Evolutionary conservation across 768 basidiomycete species (phyloP), one percentile per base, ranked within the genome.

Genomic region (Cystoderma amianthinum): DNA sequence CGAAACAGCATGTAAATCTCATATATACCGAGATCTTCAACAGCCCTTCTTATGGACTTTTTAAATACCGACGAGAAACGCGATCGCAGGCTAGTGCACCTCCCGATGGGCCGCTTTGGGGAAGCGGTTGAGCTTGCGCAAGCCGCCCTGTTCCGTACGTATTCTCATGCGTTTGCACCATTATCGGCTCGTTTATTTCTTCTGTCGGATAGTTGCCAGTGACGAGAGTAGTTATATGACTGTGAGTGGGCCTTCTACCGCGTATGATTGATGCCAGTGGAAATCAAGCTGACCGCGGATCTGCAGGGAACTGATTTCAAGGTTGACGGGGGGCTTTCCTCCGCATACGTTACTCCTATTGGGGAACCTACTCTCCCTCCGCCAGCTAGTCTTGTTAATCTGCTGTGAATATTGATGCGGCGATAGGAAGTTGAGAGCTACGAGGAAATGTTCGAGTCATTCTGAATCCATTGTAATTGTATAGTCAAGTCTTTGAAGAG

Each of bases 11-110:
- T 12, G 11, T 30, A 41, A 22, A 32, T n/a, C n/a, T 18, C n/a
- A 23, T n/a, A 20, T 12, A 32, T 20, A 25, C 12, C 19, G 19
- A 44, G 37, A 48, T 41, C 15, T 44, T 42, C 36, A 48, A 44
- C 56, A 94, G 91, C 94, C 28, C 80, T 99, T 35, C 73, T 99
- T 20, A 99, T 99, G 96, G 85, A 98, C 62, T 99, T 95, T 75
- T 77, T 99, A 56, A 79, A 98, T 63, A 97, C 96, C 15, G 71
- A 83, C 34, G 96, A 99, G 72, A 98, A 98, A 69, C 80, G 85
- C 44, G 80, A 97, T 33, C 82, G 96, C 20, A 77, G 96, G 35
- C 58, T 97, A 58, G 81, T 91, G 16, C 91, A 93, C 52, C 76
- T 95, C 12, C 95, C 94, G 1, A 91, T 96, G 90, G 94, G 94